Conservation (phyloP, 805 yeast species). For the Wickerhamiella allomyrinae region DNA sequence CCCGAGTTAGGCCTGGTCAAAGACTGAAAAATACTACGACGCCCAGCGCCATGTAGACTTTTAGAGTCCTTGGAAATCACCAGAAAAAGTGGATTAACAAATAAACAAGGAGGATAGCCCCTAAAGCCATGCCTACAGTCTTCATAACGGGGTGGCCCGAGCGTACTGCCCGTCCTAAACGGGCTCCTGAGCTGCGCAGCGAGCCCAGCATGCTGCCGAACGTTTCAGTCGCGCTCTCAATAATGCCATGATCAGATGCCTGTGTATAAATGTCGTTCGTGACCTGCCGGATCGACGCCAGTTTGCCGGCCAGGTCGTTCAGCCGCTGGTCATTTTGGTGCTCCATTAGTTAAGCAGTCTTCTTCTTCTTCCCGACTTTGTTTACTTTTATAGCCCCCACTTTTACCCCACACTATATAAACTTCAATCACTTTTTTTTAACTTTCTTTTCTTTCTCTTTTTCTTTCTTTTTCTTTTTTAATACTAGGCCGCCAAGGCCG, state of each 20-base stretch:
- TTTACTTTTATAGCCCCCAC: too few species aligned
- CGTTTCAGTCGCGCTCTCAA: conserved; percentile 35
- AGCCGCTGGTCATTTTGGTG: conserved; percentile 47
- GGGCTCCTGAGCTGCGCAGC: conserved; percentile 37
- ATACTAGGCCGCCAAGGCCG: too few species aligned
- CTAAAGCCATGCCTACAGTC: conserved; percentile 43
- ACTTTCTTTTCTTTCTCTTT: too few species aligned
- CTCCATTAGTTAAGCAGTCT: conserved; percentile 17
- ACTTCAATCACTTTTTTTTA: too few species aligned
- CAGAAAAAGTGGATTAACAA: conserved; percentile 37
- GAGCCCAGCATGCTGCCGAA: conserved; percentile 35
- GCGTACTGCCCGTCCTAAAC: conserved; percentile 40
- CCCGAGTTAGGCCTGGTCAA: too few species aligned
- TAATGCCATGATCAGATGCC: conserved; percentile 35
- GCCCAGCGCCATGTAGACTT: too few species aligned
- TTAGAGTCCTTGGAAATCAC: too few species aligned
- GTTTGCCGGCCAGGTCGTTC: conserved; percentile 48
- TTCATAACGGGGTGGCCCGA: conserved; percentile 47
- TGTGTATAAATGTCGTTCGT: conserved; percentile 55
- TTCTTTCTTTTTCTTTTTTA: too few species aligned
- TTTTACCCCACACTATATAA: too few species aligned
- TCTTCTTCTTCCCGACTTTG: too few species aligned
- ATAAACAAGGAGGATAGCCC: conserved; percentile 42
- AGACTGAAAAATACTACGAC: too few species aligned
- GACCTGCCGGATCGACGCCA: conserved; percentile 47